These are phyloP conservation scores for Saccharomycodes ludwigii DNA, from an alignment of 805 yeast genomes.

Conservation along the genomic window DNA sequence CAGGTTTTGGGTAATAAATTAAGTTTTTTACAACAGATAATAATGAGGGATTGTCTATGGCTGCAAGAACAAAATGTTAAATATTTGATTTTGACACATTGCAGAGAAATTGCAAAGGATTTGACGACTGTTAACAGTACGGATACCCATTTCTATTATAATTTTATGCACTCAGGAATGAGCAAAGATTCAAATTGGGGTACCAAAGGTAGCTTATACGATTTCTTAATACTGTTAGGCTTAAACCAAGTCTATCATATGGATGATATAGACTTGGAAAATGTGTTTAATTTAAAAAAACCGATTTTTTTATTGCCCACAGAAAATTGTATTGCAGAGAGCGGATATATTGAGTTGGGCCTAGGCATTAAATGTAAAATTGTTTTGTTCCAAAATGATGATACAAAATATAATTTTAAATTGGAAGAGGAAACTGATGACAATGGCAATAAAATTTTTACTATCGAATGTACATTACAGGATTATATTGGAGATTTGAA, in stretches of 20 bases:
- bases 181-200: constrained; percentile 21
- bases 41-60: neutral
- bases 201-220: constrained; percentile 15
- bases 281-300: constrained; percentile 15
- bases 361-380: no score
- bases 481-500: no score
- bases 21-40: neutral
- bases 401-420: no score
- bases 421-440: constrained; percentile 3
- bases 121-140: constrained; percentile 4
- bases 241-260: constrained; percentile 14
- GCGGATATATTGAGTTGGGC: no score
- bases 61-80: constrained; percentile 2
- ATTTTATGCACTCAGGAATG: constrained; percentile 20
- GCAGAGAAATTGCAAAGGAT: constrained; percentile 3
- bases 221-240: constrained; percentile 15
- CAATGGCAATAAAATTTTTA: constrained; percentile 7
- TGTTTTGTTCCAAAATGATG: no score
- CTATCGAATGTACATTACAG: no score
- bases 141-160: constrained; percentile 6
- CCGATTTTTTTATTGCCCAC: no score
- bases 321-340: no score
- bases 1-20: neutral
- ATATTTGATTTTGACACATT: neutral
- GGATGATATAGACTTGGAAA: constrained; percentile 16